Conservation (phyloP, 2,329 filamentous ascomycete species). For the Pseudogymnoascus sp. region DNA sequence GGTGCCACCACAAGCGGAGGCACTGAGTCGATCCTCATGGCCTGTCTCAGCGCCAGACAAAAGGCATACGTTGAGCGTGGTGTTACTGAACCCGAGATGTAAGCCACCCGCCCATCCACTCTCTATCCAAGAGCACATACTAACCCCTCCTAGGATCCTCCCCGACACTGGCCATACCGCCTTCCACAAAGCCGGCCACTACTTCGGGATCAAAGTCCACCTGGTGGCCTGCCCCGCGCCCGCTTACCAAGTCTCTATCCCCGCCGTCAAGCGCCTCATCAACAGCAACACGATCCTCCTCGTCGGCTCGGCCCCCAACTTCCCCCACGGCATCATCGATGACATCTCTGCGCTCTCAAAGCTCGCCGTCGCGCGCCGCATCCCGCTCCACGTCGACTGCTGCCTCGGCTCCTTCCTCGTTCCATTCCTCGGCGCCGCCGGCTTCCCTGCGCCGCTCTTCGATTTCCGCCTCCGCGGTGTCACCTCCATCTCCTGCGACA, state of each 20-base stretch:
- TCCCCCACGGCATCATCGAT: constrained; percentile 96
- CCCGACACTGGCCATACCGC: constrained; percentile 92
- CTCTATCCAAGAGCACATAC: constrained; percentile 13
- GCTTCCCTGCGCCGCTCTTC: constrained; percentile 79
- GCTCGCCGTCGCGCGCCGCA: constrained; percentile 66
- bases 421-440: constrained; percentile 84
- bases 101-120: constrained; percentile 28
- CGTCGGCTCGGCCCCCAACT: constrained; percentile 93
- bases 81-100: constrained; percentile 92
- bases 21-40: constrained; percentile 95
- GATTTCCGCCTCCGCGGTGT: constrained; percentile 93
- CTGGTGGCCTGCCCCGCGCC: constrained; percentile 80
- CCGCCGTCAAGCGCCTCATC: constrained; percentile 71
- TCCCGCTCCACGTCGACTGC: constrained; percentile 94
- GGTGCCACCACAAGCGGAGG: constrained; percentile 89
- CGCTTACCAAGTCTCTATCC: constrained; percentile 71
- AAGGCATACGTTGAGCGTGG: constrained; percentile 79
- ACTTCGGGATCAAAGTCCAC: constrained; percentile 95
- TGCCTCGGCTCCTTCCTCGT: constrained; percentile 94
- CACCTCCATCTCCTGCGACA: constrained; percentile 91
- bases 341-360: constrained; percentile 80
- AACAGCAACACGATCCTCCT: constrained; percentile 91
- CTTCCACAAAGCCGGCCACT: constrained; percentile 88
- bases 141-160: constrained; percentile 60
- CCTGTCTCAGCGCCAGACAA: constrained; percentile 80